These are phyloP conservation scores for Fraxinus dipetala DNA, from an alignment of 305 asterid species.

Conservation along the genomic window DNA sequence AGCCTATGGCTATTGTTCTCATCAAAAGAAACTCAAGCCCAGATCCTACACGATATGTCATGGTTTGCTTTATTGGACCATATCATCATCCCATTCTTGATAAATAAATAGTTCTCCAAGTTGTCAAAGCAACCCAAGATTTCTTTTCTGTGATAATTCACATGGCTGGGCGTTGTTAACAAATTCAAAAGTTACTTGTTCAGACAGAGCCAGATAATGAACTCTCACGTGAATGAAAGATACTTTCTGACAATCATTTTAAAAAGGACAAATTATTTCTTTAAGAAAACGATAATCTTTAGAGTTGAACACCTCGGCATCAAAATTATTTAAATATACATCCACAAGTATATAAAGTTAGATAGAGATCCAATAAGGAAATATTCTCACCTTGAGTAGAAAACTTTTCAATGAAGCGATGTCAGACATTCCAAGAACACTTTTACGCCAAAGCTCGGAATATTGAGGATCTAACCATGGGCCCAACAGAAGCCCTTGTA, in stretches of 20 bases:
- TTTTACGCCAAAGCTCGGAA: constrained; percentile 64
- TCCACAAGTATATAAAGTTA: constrained; percentile 10
- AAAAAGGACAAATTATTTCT: not conserved
- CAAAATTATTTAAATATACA: not conserved
- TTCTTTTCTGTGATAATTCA: constrained; percentile 2
- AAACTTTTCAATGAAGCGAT: constrained; percentile 45
- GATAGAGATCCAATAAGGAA: constrained; percentile 1
- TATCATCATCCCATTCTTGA: constrained; percentile 4
- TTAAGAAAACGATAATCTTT: not conserved
- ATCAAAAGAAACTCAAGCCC: not conserved
- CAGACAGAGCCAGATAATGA: not conserved
- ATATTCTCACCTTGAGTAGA: constrained; percentile 59
- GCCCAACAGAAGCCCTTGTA: constrained; percentile 85
- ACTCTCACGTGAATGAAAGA: not conserved
- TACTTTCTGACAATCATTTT: not conserved
- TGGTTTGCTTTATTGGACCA: constrained; percentile 18
- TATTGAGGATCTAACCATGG: constrained; percentile 82
- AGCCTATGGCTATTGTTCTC: not conserved
- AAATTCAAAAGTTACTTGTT: constrained; percentile 4
- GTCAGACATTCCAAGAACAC: constrained; percentile 43
- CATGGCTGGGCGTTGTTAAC: constrained; percentile 7
- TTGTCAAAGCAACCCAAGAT: constrained; percentile 11
- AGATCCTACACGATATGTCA: not conserved
- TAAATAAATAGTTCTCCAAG: not conserved
- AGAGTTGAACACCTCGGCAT: not conserved